Base-by-base conservation (phyloP, 148 eudicot species). In the Rheum nobile region DNA sequence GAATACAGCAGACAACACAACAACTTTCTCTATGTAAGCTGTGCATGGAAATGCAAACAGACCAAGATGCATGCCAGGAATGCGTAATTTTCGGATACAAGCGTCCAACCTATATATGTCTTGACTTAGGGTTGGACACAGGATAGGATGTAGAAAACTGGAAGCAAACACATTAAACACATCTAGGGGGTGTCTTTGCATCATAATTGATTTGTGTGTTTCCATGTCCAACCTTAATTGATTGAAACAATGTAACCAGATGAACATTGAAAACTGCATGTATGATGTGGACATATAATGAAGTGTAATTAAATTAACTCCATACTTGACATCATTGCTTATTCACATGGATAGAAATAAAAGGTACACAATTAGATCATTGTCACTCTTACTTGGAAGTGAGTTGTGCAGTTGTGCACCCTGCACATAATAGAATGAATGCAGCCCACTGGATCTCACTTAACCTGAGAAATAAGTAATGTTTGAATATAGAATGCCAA, bases 361-460 rank as follows among this genome's bases (percentile, higher is more conserved):
- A 65, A 65, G 22, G 10, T 55, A 17, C 6, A 32, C 3, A 17
- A 6, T 26, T 3, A 26, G 1, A 28, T 12, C 67, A 57, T 22
- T 4, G 29, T 47, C 2, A 67, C 68, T 77, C 96, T 88, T 85
- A 95, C 99, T 87, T 90, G 71, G 99, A 82, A 74, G 84, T 92
- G 70, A 95, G 97, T 78, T 95, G 99, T 47, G 99, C 99, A 1
- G 99, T 95, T 55, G 99, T 95, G 85, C 99, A 95, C 41, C 99
- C 99, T 22, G 97, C 99, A 79, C 96, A 90, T 72, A 95, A 81
- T 72, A 95, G 82, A 79, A 92, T 82, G 76, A 95, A 95, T 75
- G 97, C 99, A 77, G 99, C 99, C 99, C 99, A 95, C 78, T 95
- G 97, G 75, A 90, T 92, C 85, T 95, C 94, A 69, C 91, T 95